Percentiles rank a stretch among this genome's conserved stretches.
These are phyloP conservation scores for Trypanosoma caninum DNA, from an alignment of 208 protist genomes.

Conservation along the genomic window DNA sequence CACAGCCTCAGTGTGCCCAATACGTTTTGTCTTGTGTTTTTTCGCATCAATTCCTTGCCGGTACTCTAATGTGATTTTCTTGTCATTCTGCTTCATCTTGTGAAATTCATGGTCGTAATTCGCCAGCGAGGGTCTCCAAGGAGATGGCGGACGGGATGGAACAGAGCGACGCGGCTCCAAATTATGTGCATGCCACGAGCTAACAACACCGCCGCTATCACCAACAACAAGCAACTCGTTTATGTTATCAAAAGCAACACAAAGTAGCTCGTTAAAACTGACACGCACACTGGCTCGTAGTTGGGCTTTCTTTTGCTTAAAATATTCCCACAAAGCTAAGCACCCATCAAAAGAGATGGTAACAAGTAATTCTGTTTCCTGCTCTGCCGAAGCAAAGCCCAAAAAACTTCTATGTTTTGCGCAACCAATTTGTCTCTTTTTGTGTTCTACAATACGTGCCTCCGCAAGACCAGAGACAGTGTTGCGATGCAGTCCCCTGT, in stretches of 20 bases:
- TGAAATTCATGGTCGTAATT: no score
- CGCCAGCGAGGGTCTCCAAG: slow-evolving; percentile 4
- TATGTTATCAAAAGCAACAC: slow-evolving; percentile 29
- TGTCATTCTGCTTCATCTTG: no score
- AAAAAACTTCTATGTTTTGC: not conserved
- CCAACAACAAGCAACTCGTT: slow-evolving; percentile 27
- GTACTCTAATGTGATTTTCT: no score
- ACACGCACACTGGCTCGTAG: slow-evolving; percentile 21
- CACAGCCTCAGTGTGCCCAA: slow-evolving; percentile 24
- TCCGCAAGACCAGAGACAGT: slow-evolving; percentile 30
- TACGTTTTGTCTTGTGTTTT: not conserved
- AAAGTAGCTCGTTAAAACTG: slow-evolving; percentile 47
- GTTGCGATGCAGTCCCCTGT: slow-evolving; percentile 32
- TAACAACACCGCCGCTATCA: slow-evolving; percentile 20
- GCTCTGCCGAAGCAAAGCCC: not conserved
- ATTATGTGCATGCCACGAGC: slow-evolving; percentile 15
- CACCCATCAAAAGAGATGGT: slow-evolving; percentile 59
- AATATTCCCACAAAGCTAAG: slow-evolving; percentile 34
- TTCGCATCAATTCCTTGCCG: no score
- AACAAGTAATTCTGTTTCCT: slow-evolving; percentile 23
- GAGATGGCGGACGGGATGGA: slow-evolving; percentile 22
- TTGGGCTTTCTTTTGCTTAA: slow-evolving; percentile 9
- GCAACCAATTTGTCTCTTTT: not conserved
- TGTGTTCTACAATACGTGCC: slow-evolving; percentile 13
- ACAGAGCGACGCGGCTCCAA: slow-evolving; percentile 14